A percentile compares a stretch with the other conserved stretches of the same genome.
Evolutionary conservation across 2,329 filamentous ascomycete genomes (phyloP).

Genomic region (Penicillium sp.): DNA sequence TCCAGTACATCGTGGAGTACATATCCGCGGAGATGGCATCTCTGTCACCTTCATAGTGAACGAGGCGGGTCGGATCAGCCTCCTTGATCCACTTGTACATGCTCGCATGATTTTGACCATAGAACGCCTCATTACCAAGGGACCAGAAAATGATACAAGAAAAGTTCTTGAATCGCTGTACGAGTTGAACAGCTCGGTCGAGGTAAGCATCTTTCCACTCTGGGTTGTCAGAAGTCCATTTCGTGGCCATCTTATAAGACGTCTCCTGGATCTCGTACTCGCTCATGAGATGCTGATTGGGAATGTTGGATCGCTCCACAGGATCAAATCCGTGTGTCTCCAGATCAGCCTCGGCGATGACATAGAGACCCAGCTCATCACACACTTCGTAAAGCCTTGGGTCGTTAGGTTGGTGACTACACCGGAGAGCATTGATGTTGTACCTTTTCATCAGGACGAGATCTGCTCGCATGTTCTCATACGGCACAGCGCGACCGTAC

Average conservation of each 20-base stretch:
- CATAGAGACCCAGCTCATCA: constrained; percentile 46
- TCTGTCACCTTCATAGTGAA: constrained; percentile 72
- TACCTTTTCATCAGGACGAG: constrained; percentile 71
- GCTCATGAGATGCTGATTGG: constrained; percentile 53
- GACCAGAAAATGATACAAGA: constrained; percentile 75
- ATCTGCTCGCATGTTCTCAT: constrained; percentile 67
- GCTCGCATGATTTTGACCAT: constrained; percentile 69
- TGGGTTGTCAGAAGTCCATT: constrained; percentile 51
- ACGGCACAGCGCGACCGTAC: constrained; percentile 67
- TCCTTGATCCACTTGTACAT: constrained; percentile 70
- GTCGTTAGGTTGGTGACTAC: constrained; percentile 66
- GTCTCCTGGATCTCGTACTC: constrained; percentile 56
- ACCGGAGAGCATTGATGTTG: constrained; percentile 74
- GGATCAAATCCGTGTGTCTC: constrained; percentile 48
- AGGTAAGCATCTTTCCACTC: constrained; percentile 65
- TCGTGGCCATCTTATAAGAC: constrained; percentile 57
- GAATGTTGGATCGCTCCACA: constrained; percentile 58
- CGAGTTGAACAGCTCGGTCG: constrained; percentile 68
- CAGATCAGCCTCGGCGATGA: constrained; percentile 47
- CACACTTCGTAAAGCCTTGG: constrained; percentile 40
- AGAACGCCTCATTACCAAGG: constrained; percentile 75
- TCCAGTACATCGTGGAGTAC: constrained; percentile 70
- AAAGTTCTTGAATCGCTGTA: constrained; percentile 74
- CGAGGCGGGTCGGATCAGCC: constrained; percentile 63
- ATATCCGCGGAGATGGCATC: constrained; percentile 67